phyloP scores from a whole-genome alignment of 2,329 filamentous ascomycete genomes.

The Sordariomycetes sp. region DNA sequence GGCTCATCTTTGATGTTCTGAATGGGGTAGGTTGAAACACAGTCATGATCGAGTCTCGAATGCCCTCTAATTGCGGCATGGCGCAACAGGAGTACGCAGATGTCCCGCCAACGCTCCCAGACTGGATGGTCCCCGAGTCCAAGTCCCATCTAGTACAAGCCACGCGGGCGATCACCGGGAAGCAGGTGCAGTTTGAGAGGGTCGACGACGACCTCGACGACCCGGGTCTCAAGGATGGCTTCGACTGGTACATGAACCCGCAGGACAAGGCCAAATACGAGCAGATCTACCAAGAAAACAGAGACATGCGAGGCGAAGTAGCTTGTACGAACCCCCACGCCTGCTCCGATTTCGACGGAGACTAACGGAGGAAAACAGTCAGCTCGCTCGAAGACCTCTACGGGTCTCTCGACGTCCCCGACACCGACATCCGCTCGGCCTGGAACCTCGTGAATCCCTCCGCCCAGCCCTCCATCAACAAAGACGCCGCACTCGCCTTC shows the following conservation, averaged over 20 bases:
- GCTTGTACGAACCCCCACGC: slow-evolving; percentile 43
- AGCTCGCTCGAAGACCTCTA: slow-evolving; percentile 74
- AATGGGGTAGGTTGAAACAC: slow-evolving; percentile 76
- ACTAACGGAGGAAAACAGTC: slow-evolving; percentile 37
- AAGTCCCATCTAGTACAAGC: slow-evolving; percentile 87
- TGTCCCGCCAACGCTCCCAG: slow-evolving; percentile 75
- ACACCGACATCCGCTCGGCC: slow-evolving; percentile 75
- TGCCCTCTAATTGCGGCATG: not conserved
- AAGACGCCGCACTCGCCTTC: slow-evolving; percentile 90
- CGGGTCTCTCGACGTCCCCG: slow-evolving; percentile 62
- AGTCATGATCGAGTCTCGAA: not conserved
- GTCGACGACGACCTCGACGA: slow-evolving; percentile 77
- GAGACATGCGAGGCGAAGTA: slow-evolving; percentile 76
- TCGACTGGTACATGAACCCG: slow-evolving; percentile 99
- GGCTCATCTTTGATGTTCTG: slow-evolving; percentile 91
- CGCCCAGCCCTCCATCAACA: slow-evolving; percentile 72
- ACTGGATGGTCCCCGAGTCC: slow-evolving; percentile 95
- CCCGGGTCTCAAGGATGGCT: slow-evolving; percentile 82
- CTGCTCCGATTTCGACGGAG: not conserved
- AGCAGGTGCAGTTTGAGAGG: slow-evolving; percentile 73
- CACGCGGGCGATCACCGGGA: slow-evolving; percentile 65
- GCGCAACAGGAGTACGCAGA: slow-evolving; percentile 66
- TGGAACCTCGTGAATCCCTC: slow-evolving; percentile 98
- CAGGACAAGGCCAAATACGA: slow-evolving; percentile 88
- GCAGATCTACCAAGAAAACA: slow-evolving; percentile 90